Conservation (phyloP, 306 rosid species). For the Lathyrus oleraceus region DNA sequence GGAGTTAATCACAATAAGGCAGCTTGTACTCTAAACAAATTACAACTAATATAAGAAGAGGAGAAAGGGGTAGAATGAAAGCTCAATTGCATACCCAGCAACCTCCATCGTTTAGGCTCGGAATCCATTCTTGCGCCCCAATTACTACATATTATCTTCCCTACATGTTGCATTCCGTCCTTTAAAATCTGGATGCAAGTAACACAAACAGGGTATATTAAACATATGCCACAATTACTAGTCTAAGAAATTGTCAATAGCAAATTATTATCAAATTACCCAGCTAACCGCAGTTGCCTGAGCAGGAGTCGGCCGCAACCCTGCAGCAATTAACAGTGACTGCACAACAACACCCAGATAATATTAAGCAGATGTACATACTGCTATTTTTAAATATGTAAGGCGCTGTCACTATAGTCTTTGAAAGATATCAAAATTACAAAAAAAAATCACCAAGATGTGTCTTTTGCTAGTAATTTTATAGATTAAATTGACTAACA, state of each 20-base stretch:
- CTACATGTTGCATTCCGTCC: constrained; percentile 98
- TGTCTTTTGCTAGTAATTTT: no score
- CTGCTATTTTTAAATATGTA: no score
- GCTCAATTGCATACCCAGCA: constrained; percentile 63
- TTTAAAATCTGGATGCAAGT: constrained; percentile 61
- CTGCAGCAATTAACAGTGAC: constrained; percentile 99
- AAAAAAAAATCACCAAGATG: no score
- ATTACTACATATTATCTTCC: constrained; percentile 86
- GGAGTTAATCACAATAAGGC: constrained; percentile 36
- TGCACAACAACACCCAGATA: constrained; percentile 49
- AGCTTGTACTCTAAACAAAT: constrained; percentile 28
- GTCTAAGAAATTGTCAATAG: constrained; percentile 13
- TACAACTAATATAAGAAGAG: constrained; percentile 1
- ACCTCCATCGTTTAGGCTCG: constrained; percentile 92
- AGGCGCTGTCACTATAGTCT: no score
- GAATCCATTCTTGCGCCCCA: constrained; percentile 99
- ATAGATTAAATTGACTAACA: no score
- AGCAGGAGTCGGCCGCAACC: constrained; percentile 95
- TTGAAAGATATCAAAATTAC: no score
- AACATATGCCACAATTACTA: constrained; percentile 19
- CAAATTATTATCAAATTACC: constrained; percentile 58
- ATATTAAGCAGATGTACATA: no score
- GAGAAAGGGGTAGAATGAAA: background rate
- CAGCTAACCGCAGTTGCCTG: constrained; percentile 97
- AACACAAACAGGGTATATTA: constrained; percentile 10